Base-by-base conservation (phyloP, 108 stramenopile species). In the Mayamaea pseudoterrestris region DNA sequence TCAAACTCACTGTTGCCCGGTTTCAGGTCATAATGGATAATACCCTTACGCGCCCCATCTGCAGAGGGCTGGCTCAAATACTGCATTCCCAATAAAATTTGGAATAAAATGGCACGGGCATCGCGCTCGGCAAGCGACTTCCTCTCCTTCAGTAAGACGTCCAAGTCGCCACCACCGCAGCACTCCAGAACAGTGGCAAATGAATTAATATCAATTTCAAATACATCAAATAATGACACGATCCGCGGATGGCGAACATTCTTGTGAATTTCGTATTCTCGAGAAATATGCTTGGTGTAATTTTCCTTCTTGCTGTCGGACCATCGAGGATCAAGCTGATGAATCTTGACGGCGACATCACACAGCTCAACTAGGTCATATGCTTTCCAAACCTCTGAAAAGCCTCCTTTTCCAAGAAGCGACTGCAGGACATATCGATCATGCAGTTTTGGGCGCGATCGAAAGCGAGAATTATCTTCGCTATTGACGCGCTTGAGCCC, bases 1-100 rank as follows among this genome's bases (percentile, higher is more conserved):
- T 49, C 48, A 49, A 30, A 34, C 31, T 20, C 12, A 34, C 24
- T 57, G 35, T 92, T 88, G 16, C 86, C 93, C 14, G 93, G 93
- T 55, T 96, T 99, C 18, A 99, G 70, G 58, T 99, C 98, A 57
- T 97, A 99, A 59, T 99, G 98, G 52, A 99, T 99, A 48, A 99
- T 94, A 1, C 93, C 96, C 50, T 89, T 78, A 6, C 92, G 76
- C 28, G 42, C 37, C 26, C 79, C 88, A 31, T 89, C 70, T 1
- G 64, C 73, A 35, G 81, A 70, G 16, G 92, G 87, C 22, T 87
- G 56, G 62, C 91, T 93, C 23, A 99, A 65, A 65, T 98, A 98
- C 36, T 78, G 68, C 76, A 98, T 89, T 5, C 96, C 98, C 2
- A 77, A 59, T 16, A 98, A 69, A 30, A 99, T 82, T 57, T 99